Percentiles rank a stretch among this genome's conserved stretches.
Evolutionary conservation across 495 filamentous ascomycete species (phyloP).

Genomic region (Lophium mytilinum): DNA sequence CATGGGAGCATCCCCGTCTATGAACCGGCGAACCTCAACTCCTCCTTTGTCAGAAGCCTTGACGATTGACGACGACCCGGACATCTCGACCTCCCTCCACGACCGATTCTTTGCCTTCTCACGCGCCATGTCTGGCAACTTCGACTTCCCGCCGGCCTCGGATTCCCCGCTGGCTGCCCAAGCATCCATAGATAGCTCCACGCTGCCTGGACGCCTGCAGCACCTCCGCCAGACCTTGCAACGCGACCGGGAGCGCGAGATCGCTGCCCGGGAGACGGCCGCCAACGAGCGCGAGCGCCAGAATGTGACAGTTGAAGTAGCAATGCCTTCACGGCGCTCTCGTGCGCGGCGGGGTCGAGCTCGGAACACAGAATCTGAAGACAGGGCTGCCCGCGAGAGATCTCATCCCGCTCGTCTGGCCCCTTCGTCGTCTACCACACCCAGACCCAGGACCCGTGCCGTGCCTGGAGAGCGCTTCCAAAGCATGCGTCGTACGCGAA

Average conservation of each 20-base stretch:
- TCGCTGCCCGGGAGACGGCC: neutral
- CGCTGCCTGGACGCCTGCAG: neutral
- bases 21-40: neutral
- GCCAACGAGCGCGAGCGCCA: neutral
- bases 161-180: neutral
- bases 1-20: neutral
- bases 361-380: neutral
- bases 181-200: neutral
- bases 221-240: neutral
- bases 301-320: neutral
- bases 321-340: neutral
- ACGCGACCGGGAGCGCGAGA: neutral
- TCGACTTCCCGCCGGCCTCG: constrained; percentile 25
- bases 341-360: neutral
- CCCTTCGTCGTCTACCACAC: neutral
- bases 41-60: constrained; percentile 2
- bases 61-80: neutral
- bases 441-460: constrained; percentile 9
- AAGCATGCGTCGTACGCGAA: constrained; percentile 11
- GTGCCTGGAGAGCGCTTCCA: constrained; percentile 15
- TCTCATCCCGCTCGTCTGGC: neutral
- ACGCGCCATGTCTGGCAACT: constrained; percentile 16
- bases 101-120: constrained; percentile 1
- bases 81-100: constrained; percentile 4
- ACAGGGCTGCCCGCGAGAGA: neutral